Conservation (phyloP, 345 rosid species). For the Arabis alpina region DNA sequence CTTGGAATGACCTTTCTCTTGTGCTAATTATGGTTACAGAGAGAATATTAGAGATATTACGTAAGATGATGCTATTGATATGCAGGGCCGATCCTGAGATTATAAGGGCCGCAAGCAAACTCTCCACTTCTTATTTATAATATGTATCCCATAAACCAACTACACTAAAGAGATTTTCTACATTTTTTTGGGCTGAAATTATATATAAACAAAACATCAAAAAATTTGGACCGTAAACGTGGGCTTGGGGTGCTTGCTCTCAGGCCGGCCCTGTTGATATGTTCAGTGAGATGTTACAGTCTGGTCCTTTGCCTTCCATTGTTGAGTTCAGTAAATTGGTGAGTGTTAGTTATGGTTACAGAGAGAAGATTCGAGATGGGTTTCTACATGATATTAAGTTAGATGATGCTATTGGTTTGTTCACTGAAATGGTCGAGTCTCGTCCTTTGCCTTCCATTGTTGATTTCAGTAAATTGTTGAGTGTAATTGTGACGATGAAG, state of each 20-base stretch:
- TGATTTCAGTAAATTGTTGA: neutral
- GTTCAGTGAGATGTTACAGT: neutral
- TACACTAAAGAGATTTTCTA: too few relatives aligned
- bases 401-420: neutral
- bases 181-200: too few relatives aligned
- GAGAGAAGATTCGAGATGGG: neutral
- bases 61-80: too few relatives aligned
- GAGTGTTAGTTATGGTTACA: neutral
- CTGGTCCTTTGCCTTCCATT: neutral
- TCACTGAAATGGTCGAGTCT: neutral
- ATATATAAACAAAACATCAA: too few relatives aligned
- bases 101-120: too few relatives aligned
- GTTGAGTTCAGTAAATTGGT: neutral
- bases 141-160: too few relatives aligned
- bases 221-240: too few relatives aligned
- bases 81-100: too few relatives aligned
- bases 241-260: too few relatives aligned
- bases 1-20: neutral
- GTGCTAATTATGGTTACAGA: neutral
- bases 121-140: too few relatives aligned
- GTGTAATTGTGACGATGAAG: neutral
- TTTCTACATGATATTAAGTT: neutral
- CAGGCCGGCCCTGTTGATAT: too few relatives aligned
- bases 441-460: neutral
- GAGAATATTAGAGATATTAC: neutral